Evolutionary conservation across 257 asterid species (phyloP).

Genomic region (Solanum commersonii): DNA sequence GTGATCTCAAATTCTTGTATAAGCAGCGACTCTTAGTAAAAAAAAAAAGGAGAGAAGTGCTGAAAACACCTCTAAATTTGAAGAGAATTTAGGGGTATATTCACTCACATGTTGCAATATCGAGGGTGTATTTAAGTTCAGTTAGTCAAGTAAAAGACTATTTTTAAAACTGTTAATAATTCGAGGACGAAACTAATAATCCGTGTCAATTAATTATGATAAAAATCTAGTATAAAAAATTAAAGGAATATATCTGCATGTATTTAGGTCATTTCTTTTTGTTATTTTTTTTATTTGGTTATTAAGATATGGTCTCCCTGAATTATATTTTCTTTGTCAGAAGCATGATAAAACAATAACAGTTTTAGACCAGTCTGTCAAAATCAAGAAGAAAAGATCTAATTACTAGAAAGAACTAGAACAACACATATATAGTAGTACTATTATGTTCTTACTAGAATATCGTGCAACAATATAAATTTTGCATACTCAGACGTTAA

Average conservation of each 20-base stretch:
- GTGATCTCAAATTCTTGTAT: too few species aligned
- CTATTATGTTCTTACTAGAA: slow-evolving; percentile 3
- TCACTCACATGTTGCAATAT: too few species aligned
- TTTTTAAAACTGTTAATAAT: too few species aligned
- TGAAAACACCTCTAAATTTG: too few species aligned
- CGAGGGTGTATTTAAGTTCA: too few species aligned
- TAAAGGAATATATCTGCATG: neutral
- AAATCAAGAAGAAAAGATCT: neutral
- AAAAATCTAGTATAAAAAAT: neutral
- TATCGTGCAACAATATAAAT: neutral
- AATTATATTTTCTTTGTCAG: slow-evolving; percentile 11
- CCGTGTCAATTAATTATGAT: neutral
- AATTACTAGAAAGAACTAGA: neutral
- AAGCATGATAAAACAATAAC: slow-evolving; percentile 10
- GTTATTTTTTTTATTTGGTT: neutral
- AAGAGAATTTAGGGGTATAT: too few species aligned
- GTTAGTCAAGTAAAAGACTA: too few species aligned
- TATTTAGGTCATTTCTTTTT: neutral
- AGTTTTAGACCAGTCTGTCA: neutral
- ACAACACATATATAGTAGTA: neutral
- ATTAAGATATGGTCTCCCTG: neutral
- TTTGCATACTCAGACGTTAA: too few species aligned
- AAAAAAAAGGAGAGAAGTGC: too few species aligned
- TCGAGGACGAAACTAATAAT: too few species aligned
- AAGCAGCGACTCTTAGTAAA: too few species aligned